Base-by-base conservation (phyloP, 2,329 filamentous ascomycete genomes). In the Cladosporium phlei region DNA sequence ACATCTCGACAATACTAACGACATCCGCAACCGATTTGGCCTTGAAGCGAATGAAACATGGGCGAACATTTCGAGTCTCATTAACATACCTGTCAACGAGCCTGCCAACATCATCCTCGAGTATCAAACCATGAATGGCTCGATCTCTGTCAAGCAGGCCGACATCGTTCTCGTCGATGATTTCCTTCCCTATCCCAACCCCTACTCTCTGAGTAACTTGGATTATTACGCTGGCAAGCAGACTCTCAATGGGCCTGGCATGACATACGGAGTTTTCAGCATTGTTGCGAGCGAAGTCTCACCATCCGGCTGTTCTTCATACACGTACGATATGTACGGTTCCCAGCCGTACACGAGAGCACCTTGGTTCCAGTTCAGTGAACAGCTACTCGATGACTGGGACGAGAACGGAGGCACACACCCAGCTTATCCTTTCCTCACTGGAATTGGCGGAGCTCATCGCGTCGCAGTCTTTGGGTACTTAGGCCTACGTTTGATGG, bases 191-290 rank as follows among this genome's bases (percentile, higher is more conserved):
- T 85, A 78, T 52, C 73, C 74, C 4, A 70, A 77, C 38, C 76
- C 78, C 33, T 72, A 76, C 54, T 74, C 73, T 11, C 61, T 78
- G 37, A 71, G 68, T 22, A 79, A 86, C 53, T 64, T 86, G 16
- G 79, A 85, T 55, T 86, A 85, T 57, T 86, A 86, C 56, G 82
- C 83, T 4, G 78, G 78, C 34, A 82, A 80, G 46, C 83, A 86
- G 63, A 83, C 81, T 1, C 67, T 76, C 1, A 75, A 85, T 53
- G 83, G 83, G 0, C 83, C 83, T 1, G 83, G 78, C 3, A 87
- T 87, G 83, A 86, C 83, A 2, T 87, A 83, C 62, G 79, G 79
- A 8, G 79, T 84, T 8, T 86, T 85, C 63, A 78, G 79, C 37
- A 77, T 86, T 38, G 78, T 81, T 22, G 82, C 83, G 11, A 84